Evolutionary conservation across 176 grass and related monocot species (phyloP).

Genomic region (Musa itinerans): DNA sequence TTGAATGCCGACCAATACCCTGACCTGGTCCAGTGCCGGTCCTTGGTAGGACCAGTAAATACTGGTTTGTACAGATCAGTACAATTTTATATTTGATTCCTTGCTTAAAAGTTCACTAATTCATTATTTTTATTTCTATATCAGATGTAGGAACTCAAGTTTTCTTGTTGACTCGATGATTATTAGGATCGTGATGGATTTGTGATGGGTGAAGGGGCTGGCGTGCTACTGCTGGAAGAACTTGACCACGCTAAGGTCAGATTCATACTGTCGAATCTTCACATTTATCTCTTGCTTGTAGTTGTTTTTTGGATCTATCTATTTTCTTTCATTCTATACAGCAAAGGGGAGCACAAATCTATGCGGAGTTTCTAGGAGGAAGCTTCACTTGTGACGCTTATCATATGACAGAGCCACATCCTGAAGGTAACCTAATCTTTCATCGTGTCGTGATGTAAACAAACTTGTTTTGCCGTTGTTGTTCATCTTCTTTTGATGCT

Average conservation of each 20-base stretch:
- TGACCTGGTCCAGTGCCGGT: no score
- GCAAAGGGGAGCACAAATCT: constrained; percentile 90
- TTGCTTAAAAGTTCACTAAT: background rate
- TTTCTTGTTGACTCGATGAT: constrained; percentile 8
- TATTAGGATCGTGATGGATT: constrained; percentile 86
- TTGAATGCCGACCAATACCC: no score
- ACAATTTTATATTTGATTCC: no score
- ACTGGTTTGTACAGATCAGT: no score
- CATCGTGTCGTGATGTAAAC: background rate
- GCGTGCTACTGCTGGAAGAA: constrained; percentile 94
- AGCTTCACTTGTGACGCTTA: constrained; percentile 98
- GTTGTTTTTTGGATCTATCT: background rate
- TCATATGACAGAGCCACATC: constrained; percentile 97
- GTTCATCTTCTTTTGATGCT: background rate
- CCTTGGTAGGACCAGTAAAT: no score
- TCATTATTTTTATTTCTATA: background rate
- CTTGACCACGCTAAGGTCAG: constrained; percentile 92
- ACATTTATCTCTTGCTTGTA: constrained; percentile 14
- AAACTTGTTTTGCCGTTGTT: constrained; percentile 1
- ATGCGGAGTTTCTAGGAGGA: constrained; percentile 96
- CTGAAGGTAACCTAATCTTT: constrained; percentile 57
- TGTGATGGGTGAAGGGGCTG: constrained; percentile 98
- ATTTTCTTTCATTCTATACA: constrained; percentile 21
- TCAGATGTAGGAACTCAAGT: background rate
- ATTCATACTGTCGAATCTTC: constrained; percentile 7